Conservation (phyloP, 805 yeast species). For the Phaffomyces antillensis region DNA sequence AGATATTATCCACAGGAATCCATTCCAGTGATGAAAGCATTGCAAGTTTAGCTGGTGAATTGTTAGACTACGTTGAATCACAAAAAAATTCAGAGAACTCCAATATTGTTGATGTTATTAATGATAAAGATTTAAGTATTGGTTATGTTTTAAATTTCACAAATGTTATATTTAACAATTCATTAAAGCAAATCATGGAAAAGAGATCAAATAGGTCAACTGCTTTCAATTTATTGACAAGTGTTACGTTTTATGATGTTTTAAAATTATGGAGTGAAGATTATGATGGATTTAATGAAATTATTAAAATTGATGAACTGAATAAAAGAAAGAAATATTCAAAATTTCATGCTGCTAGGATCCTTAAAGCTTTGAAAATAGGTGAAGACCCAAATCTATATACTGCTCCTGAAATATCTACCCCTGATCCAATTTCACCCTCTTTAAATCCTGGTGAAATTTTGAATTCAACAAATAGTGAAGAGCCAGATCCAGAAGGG, state of each 20-base stretch:
- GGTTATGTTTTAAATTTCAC: conserved; percentile 53
- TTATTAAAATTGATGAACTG: conserved; percentile 27
- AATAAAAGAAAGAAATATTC: conserved; percentile 46
- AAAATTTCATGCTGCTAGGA: conserved; percentile 55
- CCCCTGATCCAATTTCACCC: too few species aligned
- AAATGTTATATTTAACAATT: conserved; percentile 47
- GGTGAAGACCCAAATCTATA: conserved; percentile 56
- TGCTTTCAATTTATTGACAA: conserved; percentile 45
- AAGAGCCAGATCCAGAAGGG: conserved; percentile 3
- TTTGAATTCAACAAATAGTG: background rate
- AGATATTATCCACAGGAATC: conserved; percentile 50
- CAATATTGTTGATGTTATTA: conserved; percentile 40
- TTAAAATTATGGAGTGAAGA: conserved; percentile 35
- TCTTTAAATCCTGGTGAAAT: too few species aligned
- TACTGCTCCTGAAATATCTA: conserved; percentile 26
- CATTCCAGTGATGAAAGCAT: conserved; percentile 51
- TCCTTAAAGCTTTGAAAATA: conserved; percentile 38
- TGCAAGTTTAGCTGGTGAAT: conserved; percentile 49
- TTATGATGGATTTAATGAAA: background rate
- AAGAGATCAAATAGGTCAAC: conserved; percentile 39
- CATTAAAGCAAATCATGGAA: conserved; percentile 39
- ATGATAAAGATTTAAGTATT: conserved; percentile 51
- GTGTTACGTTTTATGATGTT: conserved; percentile 45
- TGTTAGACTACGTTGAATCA: conserved; percentile 67
- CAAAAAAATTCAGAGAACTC: conserved; percentile 35